Evolutionary conservation across 139 green algal genomes (phyloP), one percentile per base, ranked within the genome.

Genomic region (Micractinium sp.): DNA sequence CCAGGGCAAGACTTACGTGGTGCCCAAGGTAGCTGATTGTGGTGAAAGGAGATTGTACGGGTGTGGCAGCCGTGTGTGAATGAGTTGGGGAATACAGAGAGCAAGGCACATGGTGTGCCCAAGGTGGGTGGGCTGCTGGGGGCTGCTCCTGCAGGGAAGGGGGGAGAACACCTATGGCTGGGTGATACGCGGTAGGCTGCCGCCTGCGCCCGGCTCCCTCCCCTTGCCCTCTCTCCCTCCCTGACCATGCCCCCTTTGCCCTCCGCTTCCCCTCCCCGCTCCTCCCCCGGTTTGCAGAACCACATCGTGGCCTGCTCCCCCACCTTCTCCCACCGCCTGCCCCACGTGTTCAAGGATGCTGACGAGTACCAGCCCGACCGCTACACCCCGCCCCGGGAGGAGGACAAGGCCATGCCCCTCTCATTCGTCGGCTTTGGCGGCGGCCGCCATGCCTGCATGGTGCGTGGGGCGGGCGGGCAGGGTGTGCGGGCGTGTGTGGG

Each of bases 361-460:
- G 61, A 94, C 38, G 88, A 87, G 36, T 99, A 97, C 87, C 92
- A 99, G 85, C 97, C 97, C 2, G 94, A 97, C 39, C 94, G 98
- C 83, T 99, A 96, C 77, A 71, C 88, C 63, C 85, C 93, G 33
- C 94, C 95, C 0, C 89, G 97, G 2, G 96, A 98, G 92, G 96
- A 98, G 92, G 95, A 99, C 92, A 97, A 98, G 90, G 88, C 83
- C 39, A 91, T 89, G 81, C 94, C 93, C 19, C 99, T 98, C 85
- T 92, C 91, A 7, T 99, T 96, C 94, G 96, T 99, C 66, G 96
- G 97, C 39, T 99, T 99, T 93, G 98, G 98, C 41, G 97, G 95
- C 29, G 98, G 98, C 41, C 93, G 98, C 75, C 98, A 99, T 92
- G 96, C 93, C 22, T 99, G 98, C 97, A 98, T 99, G 93, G 83